phyloP scores from a whole-genome alignment of 192 early-diverging fungal genomes.

The Allomyces javanicus region DNA sequence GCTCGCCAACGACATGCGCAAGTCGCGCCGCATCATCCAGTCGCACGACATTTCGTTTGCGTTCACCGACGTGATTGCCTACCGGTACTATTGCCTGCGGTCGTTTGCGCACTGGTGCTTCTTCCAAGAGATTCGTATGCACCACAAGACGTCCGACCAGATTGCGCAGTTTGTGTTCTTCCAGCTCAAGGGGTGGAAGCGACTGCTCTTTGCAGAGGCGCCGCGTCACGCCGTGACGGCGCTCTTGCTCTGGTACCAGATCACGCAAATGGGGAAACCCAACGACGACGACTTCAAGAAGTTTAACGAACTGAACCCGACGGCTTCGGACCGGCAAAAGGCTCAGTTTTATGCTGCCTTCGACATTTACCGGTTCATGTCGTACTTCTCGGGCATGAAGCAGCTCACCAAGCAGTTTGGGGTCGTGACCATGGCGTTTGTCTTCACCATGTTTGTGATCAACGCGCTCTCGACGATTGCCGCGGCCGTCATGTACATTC shows the following conservation, averaged over 20 bases:
- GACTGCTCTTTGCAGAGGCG: conserved; percentile 58
- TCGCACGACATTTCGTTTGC: conserved; percentile 56
- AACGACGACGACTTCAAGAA: conserved; percentile 9
- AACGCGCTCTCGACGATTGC: no score
- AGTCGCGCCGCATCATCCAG: conserved; percentile 37
- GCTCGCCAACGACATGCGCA: conserved; percentile 45
- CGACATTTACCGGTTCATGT: no score
- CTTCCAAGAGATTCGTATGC: conserved; percentile 47
- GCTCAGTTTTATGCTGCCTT: no score
- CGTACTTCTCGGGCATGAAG: no score
- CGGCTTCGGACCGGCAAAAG: conserved; percentile 4
- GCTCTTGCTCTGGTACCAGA: neutral
- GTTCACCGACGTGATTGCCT: conserved; percentile 50
- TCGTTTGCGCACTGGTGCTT: conserved; percentile 67
- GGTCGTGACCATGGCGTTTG: no score
- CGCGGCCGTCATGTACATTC: no score
- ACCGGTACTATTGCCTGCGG: conserved; percentile 47
- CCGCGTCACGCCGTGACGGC: conserved; percentile 53
- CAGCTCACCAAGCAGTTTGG: neutral
- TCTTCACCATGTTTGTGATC: no score
- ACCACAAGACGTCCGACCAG: conserved; percentile 36
- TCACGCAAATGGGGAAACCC: conserved; percentile 10
- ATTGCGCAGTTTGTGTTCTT: conserved; percentile 72
- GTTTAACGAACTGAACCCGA: conserved; percentile 6
- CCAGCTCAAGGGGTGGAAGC: conserved; percentile 65